Base-by-base conservation (phyloP, 2,329 filamentous ascomycete species). In the Xylariaceae sp. region DNA sequence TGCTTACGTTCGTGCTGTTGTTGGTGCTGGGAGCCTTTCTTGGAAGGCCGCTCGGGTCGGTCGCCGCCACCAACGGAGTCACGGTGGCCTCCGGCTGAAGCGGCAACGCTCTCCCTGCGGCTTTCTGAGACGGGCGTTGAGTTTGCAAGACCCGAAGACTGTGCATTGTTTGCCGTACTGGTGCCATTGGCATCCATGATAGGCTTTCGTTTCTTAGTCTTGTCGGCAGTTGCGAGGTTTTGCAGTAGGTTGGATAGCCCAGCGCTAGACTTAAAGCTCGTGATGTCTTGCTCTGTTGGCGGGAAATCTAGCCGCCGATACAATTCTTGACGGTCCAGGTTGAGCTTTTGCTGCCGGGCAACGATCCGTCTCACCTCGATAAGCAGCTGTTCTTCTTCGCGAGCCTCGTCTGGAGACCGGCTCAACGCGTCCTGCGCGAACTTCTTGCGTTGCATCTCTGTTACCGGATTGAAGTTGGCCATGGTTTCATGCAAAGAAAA, bases 341-440 rank as follows among this genome's bases (percentile, higher is more conserved):
- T 89, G 67, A 97, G 87, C 54, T 84, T 85, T 62, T 94, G 88
- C 60, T 91, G 89, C 57, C 91, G 85, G 59, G 88, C 86, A 66
- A 95, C 83, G 62, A 99, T 97, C 56, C 94, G 87, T 67, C 95
- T 91, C 53, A 99, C 83, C 68, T 99, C 94, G 55, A 92, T 80
- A 19, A 99, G 80, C 2, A 99, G 75, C 35, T 89, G 87, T 64
- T 95, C 88, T 72, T 99, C 94, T 70, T 99, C 94, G 59, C 89
- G 85, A 30, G 92, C 88, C 72, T 99, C 92, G 60, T 96, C 90
- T 59, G 85, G 86, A 6, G 86, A 88, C 41, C 94, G 83, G 47
- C 85, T 83, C 60, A 97, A 80, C 46, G 91, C 83, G 48, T 87
- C 84, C 60, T 88, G 81, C 3, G 91, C 92, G 65, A 96, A 88